These are phyloP conservation scores for Lonicera japonica DNA, from an alignment of 129 eudicot genomes.

Conservation along the genomic window DNA sequence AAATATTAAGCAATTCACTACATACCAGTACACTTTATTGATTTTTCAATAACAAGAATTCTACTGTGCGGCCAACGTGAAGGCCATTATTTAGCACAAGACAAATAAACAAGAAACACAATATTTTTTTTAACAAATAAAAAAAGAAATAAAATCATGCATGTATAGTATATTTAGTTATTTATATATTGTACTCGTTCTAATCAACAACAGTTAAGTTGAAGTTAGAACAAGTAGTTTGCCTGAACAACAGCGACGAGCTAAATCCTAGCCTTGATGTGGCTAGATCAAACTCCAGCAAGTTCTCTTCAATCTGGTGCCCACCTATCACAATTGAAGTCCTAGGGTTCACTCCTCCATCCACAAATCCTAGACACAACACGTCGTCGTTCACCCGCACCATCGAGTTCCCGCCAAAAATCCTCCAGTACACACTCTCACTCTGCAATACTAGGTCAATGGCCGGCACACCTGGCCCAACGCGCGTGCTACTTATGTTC, in stretches of 20 bases:
- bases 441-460: slow-evolving; percentile 27
- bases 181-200: too few species aligned
- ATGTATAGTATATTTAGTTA: too few species aligned
- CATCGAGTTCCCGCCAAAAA: slow-evolving; percentile 31
- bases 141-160: too few species aligned
- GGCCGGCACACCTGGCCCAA: slow-evolving; percentile 27
- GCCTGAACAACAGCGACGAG: slow-evolving; percentile 24
- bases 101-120: too few species aligned
- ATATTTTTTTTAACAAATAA: too few species aligned
- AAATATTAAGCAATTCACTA: too few species aligned
- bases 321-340: slow-evolving; percentile 33
- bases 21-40: too few species aligned
- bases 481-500: slow-evolving; percentile 16
- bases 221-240: slow-evolving; percentile 27
- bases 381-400: slow-evolving; percentile 20
- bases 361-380: slow-evolving; percentile 30
- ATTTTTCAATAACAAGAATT: too few species aligned
- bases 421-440: slow-evolving; percentile 26
- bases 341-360: slow-evolving; percentile 21
- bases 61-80: too few species aligned
- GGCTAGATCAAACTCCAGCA: slow-evolving; percentile 37
- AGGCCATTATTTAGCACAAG: too few species aligned
- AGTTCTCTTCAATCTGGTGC: slow-evolving; percentile 37
- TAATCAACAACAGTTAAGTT: slow-evolving; percentile 13
- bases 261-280: slow-evolving; percentile 30